Percentiles rank a stretch among this genome's conserved stretches.
These are phyloP conservation scores for Lasiosphaeris hirsuta DNA, from an alignment of 495 filamentous ascomycete genomes.

Conservation along the genomic window DNA sequence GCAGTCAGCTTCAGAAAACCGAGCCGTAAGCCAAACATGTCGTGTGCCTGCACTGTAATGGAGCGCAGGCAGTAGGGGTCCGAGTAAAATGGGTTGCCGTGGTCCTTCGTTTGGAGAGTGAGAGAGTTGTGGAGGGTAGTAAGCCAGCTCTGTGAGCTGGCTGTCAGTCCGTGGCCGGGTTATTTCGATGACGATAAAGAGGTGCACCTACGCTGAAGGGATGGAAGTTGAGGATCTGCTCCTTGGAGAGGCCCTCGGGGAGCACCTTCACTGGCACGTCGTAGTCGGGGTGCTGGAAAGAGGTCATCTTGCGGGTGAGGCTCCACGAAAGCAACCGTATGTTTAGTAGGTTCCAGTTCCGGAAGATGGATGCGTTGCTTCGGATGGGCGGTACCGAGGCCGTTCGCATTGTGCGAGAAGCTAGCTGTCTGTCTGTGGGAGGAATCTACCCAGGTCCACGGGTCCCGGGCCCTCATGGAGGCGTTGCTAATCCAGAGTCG, in stretches of 20 bases:
- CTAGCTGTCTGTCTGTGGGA: too few relatives aligned
- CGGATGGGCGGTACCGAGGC: neutral
- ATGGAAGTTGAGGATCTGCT: conserved; percentile 64
- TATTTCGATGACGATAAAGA: neutral
- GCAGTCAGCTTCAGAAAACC: conserved; percentile 79
- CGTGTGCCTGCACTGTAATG: conserved; percentile 70
- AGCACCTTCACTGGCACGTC: conserved; percentile 51
- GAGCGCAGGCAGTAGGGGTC: conserved; percentile 66
- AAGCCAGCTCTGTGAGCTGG: conserved; percentile 56
- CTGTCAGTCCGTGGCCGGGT: neutral
- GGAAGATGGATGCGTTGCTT: neutral
- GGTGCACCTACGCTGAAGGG: conserved; percentile 56
- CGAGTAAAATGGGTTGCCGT: conserved; percentile 65
- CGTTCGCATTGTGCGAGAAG: too few relatives aligned
- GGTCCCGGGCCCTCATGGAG: too few relatives aligned
- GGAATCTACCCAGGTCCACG: too few relatives aligned
- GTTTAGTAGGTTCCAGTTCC: neutral
- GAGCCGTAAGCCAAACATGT: conserved; percentile 64
- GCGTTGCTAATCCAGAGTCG: too few relatives aligned
- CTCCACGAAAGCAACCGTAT: too few relatives aligned
- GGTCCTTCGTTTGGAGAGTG: conserved; percentile 50
- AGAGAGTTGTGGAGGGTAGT: conserved; percentile 63
- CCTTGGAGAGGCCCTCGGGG: conserved; percentile 54
- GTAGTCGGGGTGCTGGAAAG: conserved; percentile 47
- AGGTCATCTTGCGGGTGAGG: conserved; percentile 35